Base-by-base conservation (phyloP, 2,329 filamentous ascomycete genomes). In the Aspergillus glaucus region DNA sequence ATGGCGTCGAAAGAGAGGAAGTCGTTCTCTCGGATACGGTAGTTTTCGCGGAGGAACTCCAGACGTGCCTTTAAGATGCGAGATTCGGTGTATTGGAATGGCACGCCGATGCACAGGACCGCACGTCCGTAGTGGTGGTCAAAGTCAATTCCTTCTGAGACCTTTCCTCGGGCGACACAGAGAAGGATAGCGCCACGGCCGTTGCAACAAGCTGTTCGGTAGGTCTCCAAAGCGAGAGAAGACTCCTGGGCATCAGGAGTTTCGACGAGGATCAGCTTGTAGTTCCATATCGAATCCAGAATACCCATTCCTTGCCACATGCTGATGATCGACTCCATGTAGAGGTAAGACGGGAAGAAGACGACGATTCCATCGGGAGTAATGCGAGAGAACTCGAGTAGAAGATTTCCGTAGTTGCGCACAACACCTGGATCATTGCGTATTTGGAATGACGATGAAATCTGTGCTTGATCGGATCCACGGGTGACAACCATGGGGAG, bases 291-390 rank as follows among this genome's bases (percentile, higher is more conserved):
- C 65, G 93, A 87, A 70, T 98, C 93, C 32, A 98, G 76, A 54
- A 97, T 95, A 22, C 90, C 90, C 91, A 97, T 97, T 48, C 89
- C 90, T 68, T 98, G 93, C 93, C 93, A 98, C 84, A 95, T 95
- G 66, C 87, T 92, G 66, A 98, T 96, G 66, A 97, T 97, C 46
- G 87, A 93, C 66, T 98, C 93, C 93, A 98, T 97, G 73, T 98
- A 98, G 1, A 98, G 79, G 62, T 98, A 98, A 0, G 90, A 95
- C 0, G 93, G 94, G 67, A 98, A 98, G 76, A 98, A 98, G 36
- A 98, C 93, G n/a, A 98, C 93, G 69, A 98, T 85, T 28, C 93
- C 93, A 62, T 98, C 93, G 0, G 93, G 94, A 0, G 93, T 98
- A 55, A 97, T 85, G 67, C 92, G 94, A 47, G 90, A 88, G 66